phyloP scores from a whole-genome alignment of 2,329 filamentous ascomycete genomes.

The Phaeomoniella chlamydospora region DNA sequence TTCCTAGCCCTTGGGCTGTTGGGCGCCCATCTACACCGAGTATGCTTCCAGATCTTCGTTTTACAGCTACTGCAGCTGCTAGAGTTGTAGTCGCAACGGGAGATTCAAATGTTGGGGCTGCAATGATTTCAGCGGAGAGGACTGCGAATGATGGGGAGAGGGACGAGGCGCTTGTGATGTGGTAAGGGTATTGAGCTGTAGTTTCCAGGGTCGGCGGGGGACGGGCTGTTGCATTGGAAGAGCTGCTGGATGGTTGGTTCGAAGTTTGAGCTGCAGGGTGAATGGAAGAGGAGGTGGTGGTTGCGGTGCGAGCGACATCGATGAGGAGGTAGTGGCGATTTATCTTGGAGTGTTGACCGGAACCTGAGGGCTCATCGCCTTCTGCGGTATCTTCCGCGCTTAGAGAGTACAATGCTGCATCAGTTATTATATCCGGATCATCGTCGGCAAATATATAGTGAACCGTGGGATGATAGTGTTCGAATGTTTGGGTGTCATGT shows the following conservation, averaged over 20 bases:
- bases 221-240: background rate
- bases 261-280: background rate
- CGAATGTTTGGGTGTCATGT: conserved; percentile 56
- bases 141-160: background rate
- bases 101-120: background rate
- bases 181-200: background rate
- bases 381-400: conserved; percentile 14
- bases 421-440: conserved; percentile 61
- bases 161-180: background rate
- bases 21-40: background rate
- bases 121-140: background rate
- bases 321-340: background rate
- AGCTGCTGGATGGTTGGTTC: background rate
- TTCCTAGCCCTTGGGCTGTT: background rate
- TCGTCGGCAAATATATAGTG: conserved; percentile 93
- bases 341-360: background rate
- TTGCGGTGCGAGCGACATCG: background rate
- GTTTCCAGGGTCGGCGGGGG: background rate
- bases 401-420: conserved; percentile 44
- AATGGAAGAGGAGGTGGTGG: background rate
- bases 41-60: background rate
- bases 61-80: too few species aligned
- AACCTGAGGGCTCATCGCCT: background rate
- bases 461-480: conserved; percentile 69
- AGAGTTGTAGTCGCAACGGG: background rate